Conservation (phyloP, 23 red algal species). For the Gracilaria gracilis region DNA sequence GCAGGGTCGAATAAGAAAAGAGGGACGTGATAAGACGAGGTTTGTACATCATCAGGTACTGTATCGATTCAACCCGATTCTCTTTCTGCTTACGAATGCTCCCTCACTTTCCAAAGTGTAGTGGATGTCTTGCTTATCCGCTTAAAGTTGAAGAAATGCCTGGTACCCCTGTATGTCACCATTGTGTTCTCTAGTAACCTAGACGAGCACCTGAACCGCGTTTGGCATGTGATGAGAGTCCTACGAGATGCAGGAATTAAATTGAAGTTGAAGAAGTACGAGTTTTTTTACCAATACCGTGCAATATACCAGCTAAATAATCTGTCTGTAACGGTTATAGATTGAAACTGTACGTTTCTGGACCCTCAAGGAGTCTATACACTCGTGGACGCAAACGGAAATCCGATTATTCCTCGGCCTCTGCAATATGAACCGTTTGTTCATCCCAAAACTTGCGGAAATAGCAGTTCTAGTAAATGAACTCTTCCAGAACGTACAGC, state of each 20-base stretch:
- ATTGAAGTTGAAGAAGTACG: neutral
- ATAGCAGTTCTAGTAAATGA: neutral
- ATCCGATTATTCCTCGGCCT: neutral
- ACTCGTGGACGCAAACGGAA: neutral
- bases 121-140: neutral
- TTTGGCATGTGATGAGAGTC: neutral
- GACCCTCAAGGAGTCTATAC: neutral
- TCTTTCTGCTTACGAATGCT: neutral
- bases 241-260: neutral
- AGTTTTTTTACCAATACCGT: neutral
- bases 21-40: neutral
- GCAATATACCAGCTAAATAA: neutral
- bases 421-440: neutral
- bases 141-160: neutral
- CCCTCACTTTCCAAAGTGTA: slow-evolving; percentile 9
- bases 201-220: neutral
- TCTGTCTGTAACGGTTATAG: neutral
- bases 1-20: neutral
- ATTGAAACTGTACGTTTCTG: neutral
- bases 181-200: neutral
- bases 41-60: neutral
- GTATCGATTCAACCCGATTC: neutral
- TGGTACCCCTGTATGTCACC: neutral
- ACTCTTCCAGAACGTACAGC: neutral
- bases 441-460: neutral